phyloP scores from a whole-genome alignment of 2,329 filamentous ascomycete species.

The Fusarium sacchari region DNA sequence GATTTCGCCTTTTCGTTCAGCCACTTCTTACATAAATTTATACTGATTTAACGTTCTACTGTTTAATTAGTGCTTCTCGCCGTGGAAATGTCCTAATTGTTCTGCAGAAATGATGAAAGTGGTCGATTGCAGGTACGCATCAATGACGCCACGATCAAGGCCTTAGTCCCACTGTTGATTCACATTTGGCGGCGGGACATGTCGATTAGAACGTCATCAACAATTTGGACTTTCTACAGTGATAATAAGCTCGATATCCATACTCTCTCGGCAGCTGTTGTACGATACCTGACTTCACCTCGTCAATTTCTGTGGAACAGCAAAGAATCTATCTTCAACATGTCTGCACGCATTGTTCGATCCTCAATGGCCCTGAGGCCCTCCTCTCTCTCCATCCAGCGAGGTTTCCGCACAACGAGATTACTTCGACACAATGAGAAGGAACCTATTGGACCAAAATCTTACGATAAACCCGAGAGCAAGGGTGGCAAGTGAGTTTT shows the following conservation, averaged over 20 bases:
- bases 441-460: slow-evolving; percentile 9
- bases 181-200: slow-evolving; percentile 1
- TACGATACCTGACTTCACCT: not conserved
- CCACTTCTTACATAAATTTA: not conserved
- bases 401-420: slow-evolving; percentile 11
- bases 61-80: not conserved
- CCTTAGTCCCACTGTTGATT: slow-evolving; percentile 19
- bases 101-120: slow-evolving; percentile 26
- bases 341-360: slow-evolving; percentile 30
- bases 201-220: slow-evolving; percentile 13
- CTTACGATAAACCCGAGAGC: not conserved
- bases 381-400: slow-evolving; percentile 9
- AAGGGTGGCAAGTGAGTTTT: slow-evolving; percentile 10
- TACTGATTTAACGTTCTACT: accelerated
- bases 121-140: slow-evolving; percentile 30
- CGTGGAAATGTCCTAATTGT: not conserved
- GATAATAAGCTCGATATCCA: not conserved
- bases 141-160: slow-evolving; percentile 38
- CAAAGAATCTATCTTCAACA: not conserved
- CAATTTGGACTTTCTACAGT: not conserved
- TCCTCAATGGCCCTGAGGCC: slow-evolving; percentile 22
- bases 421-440: not conserved
- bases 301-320: not conserved
- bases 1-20: not conserved
- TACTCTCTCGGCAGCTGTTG: not conserved